Conservation (phyloP, 371 early-diverging fungal species). For the Blastocladiella emersonii region DNA sequence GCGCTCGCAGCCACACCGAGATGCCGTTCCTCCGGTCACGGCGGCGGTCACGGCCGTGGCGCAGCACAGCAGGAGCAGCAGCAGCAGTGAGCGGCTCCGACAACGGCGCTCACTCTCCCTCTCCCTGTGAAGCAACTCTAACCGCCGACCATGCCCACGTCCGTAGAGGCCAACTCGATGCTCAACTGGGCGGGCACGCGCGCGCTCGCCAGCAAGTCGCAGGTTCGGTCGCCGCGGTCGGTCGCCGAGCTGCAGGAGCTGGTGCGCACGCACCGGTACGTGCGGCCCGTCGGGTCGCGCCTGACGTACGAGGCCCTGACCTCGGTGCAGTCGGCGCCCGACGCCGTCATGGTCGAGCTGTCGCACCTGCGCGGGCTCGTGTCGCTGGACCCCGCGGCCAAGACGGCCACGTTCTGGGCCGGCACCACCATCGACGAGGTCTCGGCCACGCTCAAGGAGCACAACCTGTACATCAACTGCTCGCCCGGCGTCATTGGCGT, state of each 20-base stretch:
- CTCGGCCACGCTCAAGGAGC: constrained; percentile 6
- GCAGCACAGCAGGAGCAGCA: too few relatives aligned
- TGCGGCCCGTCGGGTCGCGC: not conserved
- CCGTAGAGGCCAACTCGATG: too few relatives aligned
- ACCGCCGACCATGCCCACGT: too few relatives aligned
- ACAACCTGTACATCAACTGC: constrained; percentile 9
- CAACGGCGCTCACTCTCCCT: too few relatives aligned
- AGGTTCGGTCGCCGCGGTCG: not conserved
- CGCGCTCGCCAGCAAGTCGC: not conserved
- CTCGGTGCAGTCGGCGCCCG: not conserved
- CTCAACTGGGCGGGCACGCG: not conserved
- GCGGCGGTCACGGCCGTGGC: too few relatives aligned
- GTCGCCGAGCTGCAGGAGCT: not conserved
- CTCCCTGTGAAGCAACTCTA: too few relatives aligned
- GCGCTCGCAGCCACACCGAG: too few relatives aligned
- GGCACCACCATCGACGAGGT: constrained; percentile 13
- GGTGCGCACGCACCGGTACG: not conserved
- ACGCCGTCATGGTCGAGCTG: constrained; percentile 6
- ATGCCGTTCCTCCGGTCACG: too few relatives aligned
- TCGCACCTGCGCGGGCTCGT: constrained; percentile 3
- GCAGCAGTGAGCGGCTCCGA: too few relatives aligned
- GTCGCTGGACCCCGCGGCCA: not conserved
- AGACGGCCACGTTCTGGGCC: constrained; percentile 12
- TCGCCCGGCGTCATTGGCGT: constrained; percentile 16
- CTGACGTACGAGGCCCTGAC: not conserved